Evolutionary conservation across 352 stramenopile species (phyloP).

Genomic region (Phytophthora pseudosyringae): DNA sequence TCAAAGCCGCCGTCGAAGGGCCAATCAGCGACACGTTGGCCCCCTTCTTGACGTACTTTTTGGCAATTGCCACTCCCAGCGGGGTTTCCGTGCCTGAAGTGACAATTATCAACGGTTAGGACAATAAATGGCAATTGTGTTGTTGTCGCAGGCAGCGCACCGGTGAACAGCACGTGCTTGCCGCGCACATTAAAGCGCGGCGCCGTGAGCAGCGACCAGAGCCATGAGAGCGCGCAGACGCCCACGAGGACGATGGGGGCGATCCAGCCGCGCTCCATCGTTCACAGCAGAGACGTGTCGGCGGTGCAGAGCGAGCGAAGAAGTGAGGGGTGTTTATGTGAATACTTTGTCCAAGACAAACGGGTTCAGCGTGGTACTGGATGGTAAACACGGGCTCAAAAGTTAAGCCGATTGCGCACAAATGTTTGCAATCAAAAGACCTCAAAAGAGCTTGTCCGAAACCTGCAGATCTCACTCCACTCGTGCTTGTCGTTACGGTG

Average conservation of each 20-base stretch:
- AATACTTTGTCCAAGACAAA: slow-evolving; percentile 14
- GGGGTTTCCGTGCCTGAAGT: slow-evolving; percentile 43
- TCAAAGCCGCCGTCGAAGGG: slow-evolving; percentile 41
- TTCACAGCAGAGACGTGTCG: neutral
- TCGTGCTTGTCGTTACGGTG: neutral
- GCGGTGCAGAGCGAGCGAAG: neutral
- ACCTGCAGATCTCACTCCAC: slow-evolving; percentile 14
- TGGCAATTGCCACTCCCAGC: slow-evolving; percentile 65
- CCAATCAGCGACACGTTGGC: slow-evolving; percentile 65
- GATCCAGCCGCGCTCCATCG: slow-evolving; percentile 46
- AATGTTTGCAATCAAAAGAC: slow-evolving; percentile 10
- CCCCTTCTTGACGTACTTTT: slow-evolving; percentile 56
- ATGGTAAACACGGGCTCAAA: neutral
- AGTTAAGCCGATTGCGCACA: slow-evolving; percentile 3
- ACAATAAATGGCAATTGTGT: neutral
- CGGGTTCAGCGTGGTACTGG: slow-evolving; percentile 14
- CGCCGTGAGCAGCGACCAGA: slow-evolving; percentile 54
- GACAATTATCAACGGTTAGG: slow-evolving; percentile 10
- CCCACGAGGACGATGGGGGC: slow-evolving; percentile 45
- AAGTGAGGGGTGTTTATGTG: too few species aligned
- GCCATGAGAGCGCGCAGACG: slow-evolving; percentile 46
- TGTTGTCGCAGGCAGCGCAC: slow-evolving; percentile 17
- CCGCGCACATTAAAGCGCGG: slow-evolving; percentile 54
- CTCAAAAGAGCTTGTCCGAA: slow-evolving; percentile 4
- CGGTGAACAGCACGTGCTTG: slow-evolving; percentile 70